These are phyloP conservation scores for Stylosanthes scabra DNA, from an alignment of 331 rosid genomes.

Conservation along the genomic window DNA sequence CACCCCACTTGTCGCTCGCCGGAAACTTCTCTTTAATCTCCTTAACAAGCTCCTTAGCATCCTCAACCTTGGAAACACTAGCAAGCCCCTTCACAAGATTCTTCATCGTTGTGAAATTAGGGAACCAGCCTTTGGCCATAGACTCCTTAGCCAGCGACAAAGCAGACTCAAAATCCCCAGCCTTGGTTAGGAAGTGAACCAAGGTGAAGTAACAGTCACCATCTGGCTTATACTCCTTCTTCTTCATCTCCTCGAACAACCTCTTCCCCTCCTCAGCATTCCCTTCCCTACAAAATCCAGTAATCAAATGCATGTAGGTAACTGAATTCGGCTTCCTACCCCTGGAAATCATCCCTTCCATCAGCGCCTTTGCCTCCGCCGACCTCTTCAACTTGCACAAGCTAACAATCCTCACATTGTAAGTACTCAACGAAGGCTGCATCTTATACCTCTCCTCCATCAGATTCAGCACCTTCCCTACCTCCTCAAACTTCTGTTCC, in stretches of 20 bases:
- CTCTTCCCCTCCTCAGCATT: constrained; percentile 69
- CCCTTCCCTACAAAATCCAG: constrained; percentile 79
- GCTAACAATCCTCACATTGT: constrained; percentile 73
- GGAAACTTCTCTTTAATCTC: constrained; percentile 67
- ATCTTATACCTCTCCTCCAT: constrained; percentile 62
- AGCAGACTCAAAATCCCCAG: constrained; percentile 63
- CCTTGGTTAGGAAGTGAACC: constrained; percentile 55
- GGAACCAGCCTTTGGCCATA: constrained; percentile 73
- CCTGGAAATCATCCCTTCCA: constrained; percentile 65
- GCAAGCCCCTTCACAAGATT: constrained; percentile 76
- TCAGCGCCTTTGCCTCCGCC: constrained; percentile 69
- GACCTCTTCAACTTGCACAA: constrained; percentile 78
- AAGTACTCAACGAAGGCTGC: constrained; percentile 45
- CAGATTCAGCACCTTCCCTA: constrained; percentile 63
- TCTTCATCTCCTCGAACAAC: constrained; percentile 61
- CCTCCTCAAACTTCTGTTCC: constrained; percentile 77
- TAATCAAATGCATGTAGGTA: constrained; percentile 67
- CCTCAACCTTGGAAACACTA: constrained; percentile 57
- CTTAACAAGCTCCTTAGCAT: constrained; percentile 66
- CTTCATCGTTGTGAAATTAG: constrained; percentile 67
- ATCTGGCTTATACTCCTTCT: constrained; percentile 57
- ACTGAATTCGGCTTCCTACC: constrained; percentile 70
- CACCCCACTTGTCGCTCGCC: constrained; percentile 64
- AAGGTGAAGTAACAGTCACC: constrained; percentile 59
- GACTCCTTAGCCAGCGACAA: constrained; percentile 54